A percentile compares a stretch with the other conserved stretches of the same genome.
Evolutionary conservation across 225 moss, liverwort and hornwort species (phyloP).

Genomic region (Straminergon stramineum): DNA sequence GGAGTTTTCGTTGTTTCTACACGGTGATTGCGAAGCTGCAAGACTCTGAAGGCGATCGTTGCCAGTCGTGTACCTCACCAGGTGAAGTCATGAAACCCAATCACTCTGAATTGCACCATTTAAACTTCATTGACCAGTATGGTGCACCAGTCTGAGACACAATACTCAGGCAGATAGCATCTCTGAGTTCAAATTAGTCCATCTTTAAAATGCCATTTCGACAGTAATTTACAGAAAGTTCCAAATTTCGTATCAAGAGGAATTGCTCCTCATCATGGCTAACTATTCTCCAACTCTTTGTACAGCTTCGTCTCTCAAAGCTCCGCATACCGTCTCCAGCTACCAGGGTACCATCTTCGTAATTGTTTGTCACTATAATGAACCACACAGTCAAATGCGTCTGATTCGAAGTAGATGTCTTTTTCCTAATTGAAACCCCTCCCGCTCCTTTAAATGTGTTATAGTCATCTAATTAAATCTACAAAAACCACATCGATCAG

Average conservation of each 20-base stretch:
- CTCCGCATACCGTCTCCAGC: not conserved
- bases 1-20: not conserved
- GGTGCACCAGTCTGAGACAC: not conserved
- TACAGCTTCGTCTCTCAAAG: not conserved
- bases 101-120: not conserved
- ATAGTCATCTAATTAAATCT: not conserved
- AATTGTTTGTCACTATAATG: not conserved
- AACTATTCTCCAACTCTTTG: not conserved
- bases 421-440: not conserved
- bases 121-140: not conserved
- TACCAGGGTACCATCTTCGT: not conserved
- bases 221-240: slow-evolving; percentile 8
- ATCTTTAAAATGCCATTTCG: not conserved
- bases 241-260: not conserved
- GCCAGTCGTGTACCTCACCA: not conserved
- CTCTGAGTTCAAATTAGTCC: not conserved
- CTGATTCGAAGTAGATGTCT: not conserved
- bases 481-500: not conserved
- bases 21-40: not conserved
- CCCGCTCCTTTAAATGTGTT: not conserved
- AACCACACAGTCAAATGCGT: not conserved
- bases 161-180: not conserved
- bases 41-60: not conserved
- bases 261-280: not conserved
- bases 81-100: not conserved